Evolutionary conservation across 1,139 yeast species (phyloP).

Genomic region (Diutina scorzettiae): DNA sequence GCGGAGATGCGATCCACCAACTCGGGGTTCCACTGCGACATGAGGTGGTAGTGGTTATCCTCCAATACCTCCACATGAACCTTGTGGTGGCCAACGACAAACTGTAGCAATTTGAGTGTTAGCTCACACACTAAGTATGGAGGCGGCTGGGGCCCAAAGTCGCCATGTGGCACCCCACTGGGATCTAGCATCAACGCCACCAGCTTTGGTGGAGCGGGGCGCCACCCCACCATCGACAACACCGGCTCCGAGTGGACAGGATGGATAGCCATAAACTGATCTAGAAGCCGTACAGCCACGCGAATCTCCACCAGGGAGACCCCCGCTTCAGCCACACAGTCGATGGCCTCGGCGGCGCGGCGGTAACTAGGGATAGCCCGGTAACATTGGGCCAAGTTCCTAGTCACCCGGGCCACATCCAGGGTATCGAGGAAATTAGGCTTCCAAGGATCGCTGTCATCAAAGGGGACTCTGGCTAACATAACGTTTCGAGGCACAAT

Average conservation of each 20-base stretch:
- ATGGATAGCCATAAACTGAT: constrained; percentile 2
- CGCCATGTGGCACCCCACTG: background rate
- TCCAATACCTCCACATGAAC: background rate
- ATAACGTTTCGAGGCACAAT: too few relatives aligned
- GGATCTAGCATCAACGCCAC: background rate
- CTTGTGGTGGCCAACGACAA: background rate
- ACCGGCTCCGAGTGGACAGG: constrained; percentile 5
- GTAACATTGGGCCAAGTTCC: background rate
- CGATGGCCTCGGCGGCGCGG: constrained; percentile 4
- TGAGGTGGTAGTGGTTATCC: constrained; percentile 2
- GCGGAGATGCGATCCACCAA: background rate
- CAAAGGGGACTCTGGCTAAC: constrained; percentile 6
- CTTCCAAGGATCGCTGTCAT: constrained; percentile 5
- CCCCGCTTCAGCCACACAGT: background rate
- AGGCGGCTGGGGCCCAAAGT: background rate
- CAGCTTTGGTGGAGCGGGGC: background rate
- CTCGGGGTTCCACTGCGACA: constrained; percentile 3
- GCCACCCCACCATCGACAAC: background rate
- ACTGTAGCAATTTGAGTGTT: background rate
- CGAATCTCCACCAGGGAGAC: constrained; percentile 1
- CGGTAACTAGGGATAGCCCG: constrained; percentile 5
- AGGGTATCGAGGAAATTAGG: constrained; percentile 5
- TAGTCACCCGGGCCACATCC: background rate
- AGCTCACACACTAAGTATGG: background rate
- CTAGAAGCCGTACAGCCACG: background rate